Base-by-base conservation (phyloP, 345 rosid genomes). In the Salix exigua region DNA sequence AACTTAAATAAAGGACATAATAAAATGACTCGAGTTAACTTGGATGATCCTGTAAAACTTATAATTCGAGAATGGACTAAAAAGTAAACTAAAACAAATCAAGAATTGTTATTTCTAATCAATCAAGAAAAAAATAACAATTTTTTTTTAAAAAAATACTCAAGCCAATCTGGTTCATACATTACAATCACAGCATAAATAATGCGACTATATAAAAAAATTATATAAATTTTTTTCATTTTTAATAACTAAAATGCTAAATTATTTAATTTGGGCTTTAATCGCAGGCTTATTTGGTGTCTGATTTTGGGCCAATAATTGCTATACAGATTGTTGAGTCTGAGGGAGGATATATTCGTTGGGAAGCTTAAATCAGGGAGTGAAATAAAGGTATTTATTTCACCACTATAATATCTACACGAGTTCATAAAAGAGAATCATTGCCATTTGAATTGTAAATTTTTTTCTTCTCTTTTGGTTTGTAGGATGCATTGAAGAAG, bases 281-380 rank as follows among this genome's bases (percentile, higher is more conserved):
- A 33, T 5, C 85, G 72, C 81, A 95, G 99, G 93, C 89, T 19
- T 71, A 93, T 17, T 81, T 96, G 86, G 98, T 93, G 63, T 88
- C 98, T 83, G 99, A 93, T 85, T 96, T 96, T 82, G 96, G 98
- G 77, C 99, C 99, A 12, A 90, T 77, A 78, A 96, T 96, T 74
- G 91, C 98, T 0, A 71, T 92, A 75, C 91, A 88, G 86, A 96
- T 96, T 53, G 99, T 96, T 83, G 98, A 89, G 87, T 79, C 77
- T 91, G 81, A 79, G 97, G 68, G 91, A 89, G 62, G 97, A 96
- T 83, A 93, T 96, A 17, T 70, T 91, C 76, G 81, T 89, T 2
- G 98, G 96, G 78, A 93, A 88, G 80, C 94, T 96, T 50, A 96
- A 91, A 75, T 93, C 97, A 31, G 98, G 98, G 85, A 86, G 83